Conservation (phyloP, 768 basidiomycete genomes). For the Sporobolomyces roseus region DNA sequence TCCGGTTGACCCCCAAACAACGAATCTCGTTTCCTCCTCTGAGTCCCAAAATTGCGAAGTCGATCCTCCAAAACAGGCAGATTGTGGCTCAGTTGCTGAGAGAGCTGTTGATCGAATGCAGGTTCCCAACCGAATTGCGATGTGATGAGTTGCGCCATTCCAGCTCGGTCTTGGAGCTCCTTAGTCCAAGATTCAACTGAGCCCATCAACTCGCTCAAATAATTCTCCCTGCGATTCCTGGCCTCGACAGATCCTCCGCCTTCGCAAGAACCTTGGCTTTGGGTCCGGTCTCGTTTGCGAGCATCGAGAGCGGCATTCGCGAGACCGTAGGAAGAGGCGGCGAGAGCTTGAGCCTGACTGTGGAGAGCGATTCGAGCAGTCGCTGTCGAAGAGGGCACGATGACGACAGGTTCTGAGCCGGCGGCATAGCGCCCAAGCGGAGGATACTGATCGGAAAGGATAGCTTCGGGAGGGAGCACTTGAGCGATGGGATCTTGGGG, state of each 20-base stretch:
- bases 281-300: not conserved
- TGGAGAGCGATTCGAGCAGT: slow-evolving; percentile 2
- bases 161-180: slow-evolving; percentile 14
- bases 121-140: slow-evolving; percentile 2
- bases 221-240: not conserved
- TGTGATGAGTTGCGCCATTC: slow-evolving; percentile 1
- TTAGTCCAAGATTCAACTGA: slow-evolving; percentile 4
- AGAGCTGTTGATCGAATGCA: slow-evolving; percentile 2
- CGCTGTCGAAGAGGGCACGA: not conserved
- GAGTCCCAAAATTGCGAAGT: not conserved
- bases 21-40: not conserved
- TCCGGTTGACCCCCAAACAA: slow-evolving; percentile 15
- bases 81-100: not conserved
- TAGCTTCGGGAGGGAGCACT: not conserved
- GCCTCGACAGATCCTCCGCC: not conserved
- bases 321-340: slow-evolving; percentile 12
- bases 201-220: slow-evolving; percentile 3
- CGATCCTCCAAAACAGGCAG: not conserved
- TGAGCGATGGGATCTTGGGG: not conserved
- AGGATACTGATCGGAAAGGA: not conserved
- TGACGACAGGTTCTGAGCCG: not conserved
- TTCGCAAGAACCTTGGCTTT: not conserved
- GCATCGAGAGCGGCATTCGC: slow-evolving; percentile 7
- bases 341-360: not conserved
- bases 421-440: slow-evolving; percentile 1